These are phyloP conservation scores for Halophytophthora batemanensis DNA, from an alignment of 352 stramenopile species.

Conservation along the genomic window DNA sequence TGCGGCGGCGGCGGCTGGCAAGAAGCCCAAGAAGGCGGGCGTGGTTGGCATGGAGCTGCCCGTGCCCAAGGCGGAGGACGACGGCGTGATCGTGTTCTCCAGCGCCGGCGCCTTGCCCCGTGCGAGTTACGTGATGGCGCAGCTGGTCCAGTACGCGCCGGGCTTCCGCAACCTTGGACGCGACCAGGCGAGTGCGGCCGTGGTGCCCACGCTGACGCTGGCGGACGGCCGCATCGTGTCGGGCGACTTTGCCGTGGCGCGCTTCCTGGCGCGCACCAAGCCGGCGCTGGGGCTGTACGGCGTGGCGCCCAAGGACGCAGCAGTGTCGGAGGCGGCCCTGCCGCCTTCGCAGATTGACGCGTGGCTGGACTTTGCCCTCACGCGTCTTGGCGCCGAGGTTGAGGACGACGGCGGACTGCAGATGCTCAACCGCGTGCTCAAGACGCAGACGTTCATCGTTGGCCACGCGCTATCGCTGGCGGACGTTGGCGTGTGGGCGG, in stretches of 20 bases:
- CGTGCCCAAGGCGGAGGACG: constrained; percentile 37
- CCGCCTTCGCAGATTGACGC: constrained; percentile 78
- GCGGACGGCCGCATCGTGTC: constrained; percentile 56
- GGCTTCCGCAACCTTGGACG: constrained; percentile 45
- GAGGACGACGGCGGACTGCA: constrained; percentile 46
- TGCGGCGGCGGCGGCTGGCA: constrained; percentile 9
- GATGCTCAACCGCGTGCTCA: constrained; percentile 89
- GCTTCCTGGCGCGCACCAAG: constrained; percentile 52
- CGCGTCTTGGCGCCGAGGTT: constrained; percentile 34
- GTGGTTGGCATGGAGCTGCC: constrained; percentile 41
- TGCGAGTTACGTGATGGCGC: constrained; percentile 60
- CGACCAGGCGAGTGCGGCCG: constrained; percentile 36
- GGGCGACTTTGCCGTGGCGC: constrained; percentile 77
- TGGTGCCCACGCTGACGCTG: constrained; percentile 69
- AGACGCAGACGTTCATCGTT: constrained; percentile 92
- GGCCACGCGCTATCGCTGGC: constrained; percentile 93
- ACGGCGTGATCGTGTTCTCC: constrained; percentile 65
- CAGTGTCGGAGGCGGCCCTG: constrained; percentile 23
- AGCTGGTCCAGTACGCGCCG: constrained; percentile 49
- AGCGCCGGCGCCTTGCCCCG: constrained; percentile 50
- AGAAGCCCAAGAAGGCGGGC: constrained; percentile 28
- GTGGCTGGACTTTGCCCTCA: constrained; percentile 93
- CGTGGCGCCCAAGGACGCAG: constrained; percentile 43
- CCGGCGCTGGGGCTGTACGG: constrained; percentile 56
- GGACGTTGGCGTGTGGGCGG: constrained; percentile 93